A percentile compares a stretch with the other conserved stretches of the same genome.
Evolutionary conservation across 352 stramenopile species (phyloP).

Genomic region (Halophytophthora polymorphica): DNA sequence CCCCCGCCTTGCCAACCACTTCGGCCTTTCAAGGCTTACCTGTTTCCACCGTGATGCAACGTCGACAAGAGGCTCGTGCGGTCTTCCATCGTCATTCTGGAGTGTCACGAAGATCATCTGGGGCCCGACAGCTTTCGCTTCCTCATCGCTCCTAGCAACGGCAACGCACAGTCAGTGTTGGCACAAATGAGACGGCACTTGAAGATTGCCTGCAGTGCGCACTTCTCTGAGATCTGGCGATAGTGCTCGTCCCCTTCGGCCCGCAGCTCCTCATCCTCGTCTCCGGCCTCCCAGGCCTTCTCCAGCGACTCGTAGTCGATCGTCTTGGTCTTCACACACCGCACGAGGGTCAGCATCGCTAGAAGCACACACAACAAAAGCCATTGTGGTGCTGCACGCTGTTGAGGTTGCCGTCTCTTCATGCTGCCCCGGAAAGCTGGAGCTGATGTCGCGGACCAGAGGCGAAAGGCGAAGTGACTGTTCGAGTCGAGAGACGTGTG

Average conservation of each 20-base stretch:
- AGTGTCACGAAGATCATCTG: conserved; percentile 84
- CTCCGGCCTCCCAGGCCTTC: conserved; percentile 55
- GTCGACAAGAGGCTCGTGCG: conserved; percentile 27
- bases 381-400: background rate
- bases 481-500: background rate
- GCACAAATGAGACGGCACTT: background rate
- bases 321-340: conserved; percentile 3
- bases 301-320: conserved; percentile 74
- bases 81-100: conserved; percentile 3
- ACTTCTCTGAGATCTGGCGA: conserved; percentile 34
- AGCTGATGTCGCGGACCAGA: background rate
- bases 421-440: background rate
- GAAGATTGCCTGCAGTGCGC: conserved; percentile 13
- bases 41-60: conserved; percentile 76
- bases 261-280: conserved; percentile 41
- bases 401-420: conserved; percentile 1
- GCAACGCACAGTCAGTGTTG: background rate
- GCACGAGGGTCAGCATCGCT: background rate
- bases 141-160: conserved; percentile 24
- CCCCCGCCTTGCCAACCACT: too few species aligned
- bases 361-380: conserved; percentile 9
- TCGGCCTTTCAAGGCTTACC: conserved; percentile 16
- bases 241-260: conserved; percentile 55
- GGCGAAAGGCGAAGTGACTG: conserved; percentile 2
- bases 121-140: conserved; percentile 53